Percentiles rank a stretch among this genome's conserved stretches.
Evolutionary conservation across 2,329 filamentous ascomycete genomes (phyloP).

Genomic region (Neofusicoccum ribis): DNA sequence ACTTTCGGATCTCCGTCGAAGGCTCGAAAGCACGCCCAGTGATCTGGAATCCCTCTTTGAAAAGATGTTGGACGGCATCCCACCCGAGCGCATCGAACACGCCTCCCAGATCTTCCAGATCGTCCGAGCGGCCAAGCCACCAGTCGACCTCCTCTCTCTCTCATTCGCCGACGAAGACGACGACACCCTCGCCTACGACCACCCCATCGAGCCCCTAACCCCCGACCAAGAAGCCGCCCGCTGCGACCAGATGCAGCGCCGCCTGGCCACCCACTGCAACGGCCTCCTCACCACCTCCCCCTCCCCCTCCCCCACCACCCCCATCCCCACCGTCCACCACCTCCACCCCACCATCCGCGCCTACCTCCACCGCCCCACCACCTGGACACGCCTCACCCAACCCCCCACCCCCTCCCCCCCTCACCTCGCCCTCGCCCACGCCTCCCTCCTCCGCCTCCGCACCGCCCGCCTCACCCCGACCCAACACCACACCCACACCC

Average conservation of each 20-base stretch:
- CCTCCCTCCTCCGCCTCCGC: too few species aligned
- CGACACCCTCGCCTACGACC: not conserved
- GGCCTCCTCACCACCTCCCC: not conserved
- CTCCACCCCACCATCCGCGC: conserved; percentile 21
- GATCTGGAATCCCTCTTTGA: conserved; percentile 26
- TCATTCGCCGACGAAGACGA: conserved; percentile 16
- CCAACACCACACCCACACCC: too few species aligned
- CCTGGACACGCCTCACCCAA: too few species aligned
- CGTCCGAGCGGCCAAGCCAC: not conserved
- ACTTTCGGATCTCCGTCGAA: conserved; percentile 22
- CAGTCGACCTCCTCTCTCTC: not conserved
- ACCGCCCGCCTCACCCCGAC: too few species aligned
- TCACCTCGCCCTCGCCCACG: too few species aligned
- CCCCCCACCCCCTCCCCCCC: too few species aligned
- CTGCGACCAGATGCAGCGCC: not conserved
- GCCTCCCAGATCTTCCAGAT: conserved; percentile 21
- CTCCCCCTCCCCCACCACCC: not conserved
- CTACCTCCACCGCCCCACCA: conserved; percentile 4
- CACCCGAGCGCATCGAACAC: conserved; percentile 22
- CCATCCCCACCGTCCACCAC: conserved; percentile 3
- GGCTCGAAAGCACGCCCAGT: conserved; percentile 24
- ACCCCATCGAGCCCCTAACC: not conserved
- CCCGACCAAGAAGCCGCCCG: conserved; percentile 1
- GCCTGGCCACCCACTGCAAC: conserved; percentile 5
- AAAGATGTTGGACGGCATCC: conserved; percentile 24